Base-by-base conservation (phyloP, 2,329 filamentous ascomycete species). In the Pyricularia grisea region DNA sequence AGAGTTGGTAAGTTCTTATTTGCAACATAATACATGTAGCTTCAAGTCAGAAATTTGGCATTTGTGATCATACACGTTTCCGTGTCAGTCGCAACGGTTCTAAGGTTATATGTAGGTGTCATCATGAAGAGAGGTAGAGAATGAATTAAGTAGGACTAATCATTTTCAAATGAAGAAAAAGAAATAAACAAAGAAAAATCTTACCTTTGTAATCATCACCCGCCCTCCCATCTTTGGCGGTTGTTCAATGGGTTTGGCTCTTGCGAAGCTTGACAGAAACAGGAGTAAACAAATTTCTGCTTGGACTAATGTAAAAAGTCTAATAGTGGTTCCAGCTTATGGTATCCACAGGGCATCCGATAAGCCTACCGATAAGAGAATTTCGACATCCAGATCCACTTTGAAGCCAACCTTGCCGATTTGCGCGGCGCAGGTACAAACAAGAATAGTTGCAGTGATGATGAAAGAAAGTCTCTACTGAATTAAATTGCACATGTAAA, bases 81-180 rank as follows among this genome's bases (percentile, higher is more conserved):
- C 79, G 78, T 81, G 81, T 86, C 83, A 85, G 81, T 85, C 82
- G 84, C 83, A 85, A 84, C 83, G 83, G 83, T 85, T 85, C 83
- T 85, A 61, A 63, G 81, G 80, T 75, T 77, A 81, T 79, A 80
- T 78, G 80, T 78, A 76, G 76, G 75, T 79, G 78, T 85, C 83
- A 85, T 85, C 83, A 85, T 80, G 70, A 60, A 66, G 23, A 27
- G 55, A 66, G 3, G 30, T 10, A n/a, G 14, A 12, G 9, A 65
- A 69, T 17, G 20, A 28, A 55, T 27, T 12, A 55, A 17, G 9
- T 2, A 17, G 3, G 17, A 36, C 1, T 17, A 2, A 63, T 20
- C 6, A 20, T 17, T 61, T 12, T 27, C 0, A 25, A 9, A 23
- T 2, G 17, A 30, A 20, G 27, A 63, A 30, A 27, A 25, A 30